phyloP scores from a whole-genome alignment of 805 yeast genomes.

The Hanseniaspora taiwanica region DNA sequence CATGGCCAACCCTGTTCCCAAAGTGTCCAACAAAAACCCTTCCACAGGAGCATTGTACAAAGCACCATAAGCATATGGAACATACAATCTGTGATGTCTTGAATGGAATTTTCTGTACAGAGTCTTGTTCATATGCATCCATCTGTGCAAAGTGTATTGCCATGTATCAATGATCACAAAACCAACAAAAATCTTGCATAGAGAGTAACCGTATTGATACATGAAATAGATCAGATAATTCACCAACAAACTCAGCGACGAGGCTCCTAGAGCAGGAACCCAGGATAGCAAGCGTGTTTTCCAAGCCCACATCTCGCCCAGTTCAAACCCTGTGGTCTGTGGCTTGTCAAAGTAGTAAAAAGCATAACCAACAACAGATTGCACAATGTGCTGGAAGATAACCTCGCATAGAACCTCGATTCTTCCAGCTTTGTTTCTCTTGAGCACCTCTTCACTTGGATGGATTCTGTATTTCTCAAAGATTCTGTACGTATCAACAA shows the following conservation, averaged over 20 bases:
- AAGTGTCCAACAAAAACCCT: slow-evolving; percentile 83
- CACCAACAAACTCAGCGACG: not conserved
- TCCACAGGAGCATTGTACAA: slow-evolving; percentile 88
- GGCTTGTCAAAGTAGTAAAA: slow-evolving; percentile 44
- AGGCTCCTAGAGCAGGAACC: not conserved
- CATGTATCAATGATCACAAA: slow-evolving; percentile 78
- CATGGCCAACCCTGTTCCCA: slow-evolving; percentile 81
- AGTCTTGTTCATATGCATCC: slow-evolving; percentile 72
- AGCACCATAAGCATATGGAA: slow-evolving; percentile 96
- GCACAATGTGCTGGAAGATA: slow-evolving; percentile 70
- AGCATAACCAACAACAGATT: slow-evolving; percentile 52
- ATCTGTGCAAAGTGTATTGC: slow-evolving; percentile 85
- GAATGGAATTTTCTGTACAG: slow-evolving; percentile 80
- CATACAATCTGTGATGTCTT: slow-evolving; percentile 85
- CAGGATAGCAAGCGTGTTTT: slow-evolving; percentile 15
- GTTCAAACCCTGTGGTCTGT: slow-evolving; percentile 37
- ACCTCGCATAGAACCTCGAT: slow-evolving; percentile 70
- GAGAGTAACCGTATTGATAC: slow-evolving; percentile 40
- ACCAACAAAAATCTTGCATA: slow-evolving; percentile 43
- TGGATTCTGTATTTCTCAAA: slow-evolving; percentile 83
- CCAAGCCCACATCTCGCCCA: slow-evolving; percentile 32
- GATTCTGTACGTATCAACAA: slow-evolving; percentile 59
- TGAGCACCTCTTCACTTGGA: slow-evolving; percentile 71
- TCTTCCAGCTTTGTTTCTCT: slow-evolving; percentile 63
- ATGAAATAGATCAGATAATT: not conserved